phyloP scores from a whole-genome alignment of 2,329 filamentous ascomycete genomes.

The Exophiala spinifera region DNA sequence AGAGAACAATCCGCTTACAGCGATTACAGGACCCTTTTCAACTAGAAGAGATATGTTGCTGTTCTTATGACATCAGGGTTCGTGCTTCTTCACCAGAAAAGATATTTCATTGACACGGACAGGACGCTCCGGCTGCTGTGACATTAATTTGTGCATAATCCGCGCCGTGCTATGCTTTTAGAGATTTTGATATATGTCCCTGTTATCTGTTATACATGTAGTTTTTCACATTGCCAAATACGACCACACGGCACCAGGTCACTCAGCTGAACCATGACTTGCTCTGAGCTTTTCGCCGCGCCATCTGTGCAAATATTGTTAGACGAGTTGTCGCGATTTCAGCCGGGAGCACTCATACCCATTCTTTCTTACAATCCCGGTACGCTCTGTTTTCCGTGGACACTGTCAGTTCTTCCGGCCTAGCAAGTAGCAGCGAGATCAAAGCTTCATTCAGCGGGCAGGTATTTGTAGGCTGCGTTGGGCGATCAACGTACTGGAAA shows the following conservation, averaged over 20 bases:
- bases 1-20: too few relatives aligned
- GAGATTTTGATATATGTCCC: not conserved
- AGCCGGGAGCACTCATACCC: slow-evolving; percentile 60
- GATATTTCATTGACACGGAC: not conserved
- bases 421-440: too few relatives aligned
- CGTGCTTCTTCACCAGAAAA: not conserved
- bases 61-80: not conserved
- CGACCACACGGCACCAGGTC: not conserved
- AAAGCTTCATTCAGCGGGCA: too few relatives aligned
- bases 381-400: slow-evolving; percentile 64
- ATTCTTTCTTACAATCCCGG: slow-evolving; percentile 89
- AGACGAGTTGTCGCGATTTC: not conserved
- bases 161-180: slow-evolving; percentile 11
- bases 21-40: too few relatives aligned
- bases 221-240: not conserved
- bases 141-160: not conserved
- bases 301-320: slow-evolving; percentile 11
- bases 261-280: slow-evolving; percentile 14
- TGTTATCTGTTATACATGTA: slow-evolving; percentile 9
- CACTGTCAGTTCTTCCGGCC: slow-evolving; percentile 2
- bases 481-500: slow-evolving; percentile 69
- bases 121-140: too few relatives aligned
- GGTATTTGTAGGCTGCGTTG: not conserved
- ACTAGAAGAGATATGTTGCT: not conserved
- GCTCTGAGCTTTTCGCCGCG: slow-evolving; percentile 20